Conservation (phyloP, 371 early-diverging fungal genomes). For the Mortierella sp. region DNA sequence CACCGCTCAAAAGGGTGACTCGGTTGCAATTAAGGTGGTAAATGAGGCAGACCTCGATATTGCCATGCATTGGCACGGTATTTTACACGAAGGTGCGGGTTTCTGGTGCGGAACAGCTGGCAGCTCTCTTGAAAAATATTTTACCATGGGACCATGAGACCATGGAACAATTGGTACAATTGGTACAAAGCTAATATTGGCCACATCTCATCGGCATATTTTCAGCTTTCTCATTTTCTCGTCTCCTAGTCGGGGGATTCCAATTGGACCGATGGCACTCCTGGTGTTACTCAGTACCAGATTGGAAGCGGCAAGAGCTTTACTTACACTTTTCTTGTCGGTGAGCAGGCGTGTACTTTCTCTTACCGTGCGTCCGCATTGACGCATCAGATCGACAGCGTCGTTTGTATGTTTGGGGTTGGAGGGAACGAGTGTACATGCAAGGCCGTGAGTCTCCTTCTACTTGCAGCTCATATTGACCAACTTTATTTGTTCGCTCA, state of each 20-base stretch:
- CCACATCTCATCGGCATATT: too few species aligned
- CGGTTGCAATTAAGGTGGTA: slow-evolving; percentile 42
- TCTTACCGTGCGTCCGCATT: slow-evolving; percentile 48
- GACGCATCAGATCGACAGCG: slow-evolving; percentile 42
- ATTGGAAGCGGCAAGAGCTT: slow-evolving; percentile 25
- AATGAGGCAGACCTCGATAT: slow-evolving; percentile 41
- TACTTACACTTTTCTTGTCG: slow-evolving; percentile 31
- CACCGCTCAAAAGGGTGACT: slow-evolving; percentile 47
- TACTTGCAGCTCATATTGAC: neutral
- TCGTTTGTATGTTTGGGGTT: slow-evolving; percentile 11
- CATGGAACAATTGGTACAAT: too few species aligned
- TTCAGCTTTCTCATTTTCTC: neutral
- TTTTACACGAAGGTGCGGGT: slow-evolving; percentile 3
- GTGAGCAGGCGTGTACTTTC: slow-evolving; percentile 51
- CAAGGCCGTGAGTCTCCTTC: neutral
- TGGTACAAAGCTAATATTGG: too few species aligned
- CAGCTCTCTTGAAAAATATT: too few species aligned
- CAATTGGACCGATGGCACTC: slow-evolving; percentile 29
- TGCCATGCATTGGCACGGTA: slow-evolving; percentile 23
- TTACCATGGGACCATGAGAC: too few species aligned
- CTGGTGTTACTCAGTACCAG: slow-evolving; percentile 33
- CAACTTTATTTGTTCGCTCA: neutral
- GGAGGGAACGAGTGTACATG: neutral
- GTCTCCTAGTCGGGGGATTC: neutral
- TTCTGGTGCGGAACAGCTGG: neutral